Percentiles rank a stretch among this genome's conserved stretches.
Conservation (phyloP, 1,139 yeast species). For the Candida frijolesensis region DNA sequence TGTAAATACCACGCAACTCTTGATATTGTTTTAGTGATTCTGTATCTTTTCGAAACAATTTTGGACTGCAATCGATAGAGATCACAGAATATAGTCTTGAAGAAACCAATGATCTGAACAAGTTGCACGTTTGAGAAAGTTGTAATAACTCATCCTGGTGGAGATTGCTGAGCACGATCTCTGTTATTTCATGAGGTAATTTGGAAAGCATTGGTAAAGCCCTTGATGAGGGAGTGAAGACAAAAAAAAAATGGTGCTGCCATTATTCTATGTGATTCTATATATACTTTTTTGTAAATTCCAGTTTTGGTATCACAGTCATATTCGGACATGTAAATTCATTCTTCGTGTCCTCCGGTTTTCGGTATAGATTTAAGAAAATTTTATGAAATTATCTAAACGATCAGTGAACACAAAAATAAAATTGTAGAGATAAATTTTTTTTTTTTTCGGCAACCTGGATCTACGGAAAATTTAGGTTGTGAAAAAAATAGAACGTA, state of each 20-base stretch:
- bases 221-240: not conserved
- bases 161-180: constrained; percentile 18
- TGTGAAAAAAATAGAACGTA: not conserved
- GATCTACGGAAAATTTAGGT: not conserved
- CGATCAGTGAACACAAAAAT: constrained; percentile 1
- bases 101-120: constrained; percentile 16
- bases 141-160: constrained; percentile 22
- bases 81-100: constrained; percentile 25
- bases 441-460: not conserved
- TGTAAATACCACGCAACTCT: constrained; percentile 7
- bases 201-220: constrained; percentile 16
- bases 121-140: constrained; percentile 20
- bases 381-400: constrained; percentile 1
- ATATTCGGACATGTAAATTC: constrained; percentile 1
- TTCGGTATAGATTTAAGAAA: constrained; percentile 4
- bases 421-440: not conserved
- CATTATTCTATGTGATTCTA: not conserved
- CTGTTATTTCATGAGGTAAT: constrained; percentile 27
- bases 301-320: not conserved
- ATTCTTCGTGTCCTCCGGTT: constrained; percentile 1
- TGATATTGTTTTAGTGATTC: constrained; percentile 8
- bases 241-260: not conserved
- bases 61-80: constrained; percentile 23
- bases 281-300: not conserved
- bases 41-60: constrained; percentile 11